Evolutionary conservation across 352 stramenopile species (phyloP).

Genomic region (Globisporangium viniferum): DNA sequence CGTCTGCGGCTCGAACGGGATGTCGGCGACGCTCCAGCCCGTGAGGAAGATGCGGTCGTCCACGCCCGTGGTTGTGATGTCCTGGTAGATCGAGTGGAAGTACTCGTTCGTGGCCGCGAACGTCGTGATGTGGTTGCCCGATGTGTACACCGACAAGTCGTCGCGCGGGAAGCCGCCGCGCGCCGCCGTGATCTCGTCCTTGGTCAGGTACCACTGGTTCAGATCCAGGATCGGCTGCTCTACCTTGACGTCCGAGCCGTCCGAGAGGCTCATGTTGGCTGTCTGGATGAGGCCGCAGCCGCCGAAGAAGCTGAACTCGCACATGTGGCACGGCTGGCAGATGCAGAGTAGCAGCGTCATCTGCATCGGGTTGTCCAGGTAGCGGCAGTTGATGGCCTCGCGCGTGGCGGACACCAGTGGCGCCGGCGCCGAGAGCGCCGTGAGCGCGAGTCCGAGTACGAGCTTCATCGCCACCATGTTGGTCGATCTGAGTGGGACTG

Average conservation of each 20-base stretch:
- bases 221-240: conserved; percentile 44
- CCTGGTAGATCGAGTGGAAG: conserved; percentile 45
- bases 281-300: conserved; percentile 23
- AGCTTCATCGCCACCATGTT: conserved; percentile 3
- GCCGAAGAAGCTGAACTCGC: conserved; percentile 24
- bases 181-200: conserved; percentile 44
- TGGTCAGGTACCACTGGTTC: conserved; percentile 57
- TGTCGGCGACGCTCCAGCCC: conserved; percentile 56
- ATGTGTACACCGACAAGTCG: conserved; percentile 39
- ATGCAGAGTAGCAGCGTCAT: conserved; percentile 31
- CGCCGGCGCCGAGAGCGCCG: background rate
- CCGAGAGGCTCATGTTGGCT: conserved; percentile 16
- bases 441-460: conserved; percentile 5
- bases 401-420: background rate
- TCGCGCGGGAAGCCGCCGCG: conserved; percentile 40
- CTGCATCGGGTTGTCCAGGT: conserved; percentile 18
- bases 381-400: conserved; percentile 18
- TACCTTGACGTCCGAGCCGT: conserved; percentile 25
- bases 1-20: conserved; percentile 41
- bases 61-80: conserved; percentile 31
- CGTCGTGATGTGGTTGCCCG: conserved; percentile 43
- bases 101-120: conserved; percentile 43
- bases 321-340: conserved; percentile 43
- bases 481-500: background rate
- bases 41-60: conserved; percentile 46